Conservation (phyloP, 352 stramenopile species). For the Phytophthora lateralis region DNA sequence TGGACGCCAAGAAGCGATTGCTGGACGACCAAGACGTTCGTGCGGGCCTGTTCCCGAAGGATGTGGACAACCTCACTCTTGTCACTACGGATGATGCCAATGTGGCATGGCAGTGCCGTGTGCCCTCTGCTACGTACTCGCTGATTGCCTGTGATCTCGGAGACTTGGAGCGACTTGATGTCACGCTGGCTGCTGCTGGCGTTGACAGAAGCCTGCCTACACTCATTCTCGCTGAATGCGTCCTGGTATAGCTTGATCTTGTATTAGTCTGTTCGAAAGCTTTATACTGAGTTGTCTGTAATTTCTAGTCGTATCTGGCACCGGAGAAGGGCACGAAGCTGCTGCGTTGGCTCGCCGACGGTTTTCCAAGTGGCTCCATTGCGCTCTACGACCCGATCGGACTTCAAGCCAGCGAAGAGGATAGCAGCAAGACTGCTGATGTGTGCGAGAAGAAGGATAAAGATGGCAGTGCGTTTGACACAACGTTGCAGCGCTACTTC, state of each 20-base stretch:
- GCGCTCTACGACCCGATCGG: conserved; percentile 71
- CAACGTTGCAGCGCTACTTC: conserved; percentile 68
- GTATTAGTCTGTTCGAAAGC: neutral
- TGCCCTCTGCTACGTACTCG: conserved; percentile 43
- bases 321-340: conserved; percentile 49
- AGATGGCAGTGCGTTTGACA: conserved; percentile 43
- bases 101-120: conserved; percentile 33
- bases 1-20: conserved; percentile 49
- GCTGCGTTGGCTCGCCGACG: conserved; percentile 46
- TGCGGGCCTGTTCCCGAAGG: conserved; percentile 35
- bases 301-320: conserved; percentile 66
- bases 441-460: conserved; percentile 2
- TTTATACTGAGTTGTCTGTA: neutral
- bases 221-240: conserved; percentile 71
- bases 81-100: conserved; percentile 1
- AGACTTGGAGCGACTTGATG: conserved; percentile 42
- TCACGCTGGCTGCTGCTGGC: conserved; percentile 25
- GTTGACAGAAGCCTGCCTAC: conserved; percentile 52
- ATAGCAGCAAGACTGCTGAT: neutral
- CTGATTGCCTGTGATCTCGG: conserved; percentile 65
- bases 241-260: conserved; percentile 49
- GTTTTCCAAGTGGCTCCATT: conserved; percentile 48
- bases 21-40: conserved; percentile 35
- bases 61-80: conserved; percentile 12
- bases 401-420: conserved; percentile 29